Conservation (phyloP, 768 basidiomycete species). For the Chalciporus chontae region DNA sequence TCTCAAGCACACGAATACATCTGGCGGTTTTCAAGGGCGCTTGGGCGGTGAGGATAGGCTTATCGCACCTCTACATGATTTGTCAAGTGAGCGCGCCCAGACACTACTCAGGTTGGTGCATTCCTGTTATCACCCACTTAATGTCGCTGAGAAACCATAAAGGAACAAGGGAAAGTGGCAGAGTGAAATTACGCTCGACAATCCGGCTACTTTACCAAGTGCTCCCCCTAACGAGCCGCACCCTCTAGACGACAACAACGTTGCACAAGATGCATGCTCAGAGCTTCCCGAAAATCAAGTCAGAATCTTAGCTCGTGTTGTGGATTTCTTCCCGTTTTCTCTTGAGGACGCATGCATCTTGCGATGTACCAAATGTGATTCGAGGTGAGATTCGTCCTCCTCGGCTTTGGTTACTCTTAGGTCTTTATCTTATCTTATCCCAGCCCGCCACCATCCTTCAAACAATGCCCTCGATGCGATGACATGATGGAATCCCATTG, state of each 20-base stretch:
- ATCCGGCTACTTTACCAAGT: neutral
- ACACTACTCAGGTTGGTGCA: conserved; percentile 20
- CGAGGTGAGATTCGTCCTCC: conserved; percentile 38
- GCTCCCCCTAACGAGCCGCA: conserved; percentile 4
- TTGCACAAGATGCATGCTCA: conserved; percentile 38
- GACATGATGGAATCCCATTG: conserved; percentile 52
- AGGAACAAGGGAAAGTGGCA: conserved; percentile 36
- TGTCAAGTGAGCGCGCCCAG: conserved; percentile 13
- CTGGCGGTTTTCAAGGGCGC: conserved; percentile 19
- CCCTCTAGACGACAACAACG: conserved; percentile 10
- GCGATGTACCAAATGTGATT: conserved; percentile 51
- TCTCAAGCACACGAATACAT: conserved; percentile 28
- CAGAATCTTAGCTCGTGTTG: conserved; percentile 44
- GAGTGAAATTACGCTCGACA: conserved; percentile 18
- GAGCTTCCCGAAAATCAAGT: conserved; percentile 35
- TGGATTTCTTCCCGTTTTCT: conserved; percentile 54
- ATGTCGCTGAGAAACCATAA: neutral
- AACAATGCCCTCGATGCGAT: conserved; percentile 49
- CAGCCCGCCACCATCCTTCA: conserved; percentile 43
- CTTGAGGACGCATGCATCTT: conserved; percentile 46
- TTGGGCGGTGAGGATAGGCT: conserved; percentile 29
- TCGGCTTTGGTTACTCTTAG: neutral
- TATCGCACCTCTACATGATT: conserved; percentile 17
- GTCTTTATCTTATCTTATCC: neutral
- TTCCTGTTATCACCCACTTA: neutral